Evolutionary conservation across 1,284 basidiomycete genomes (phyloP).

Genomic region (Apiotrichum gracile): DNA sequence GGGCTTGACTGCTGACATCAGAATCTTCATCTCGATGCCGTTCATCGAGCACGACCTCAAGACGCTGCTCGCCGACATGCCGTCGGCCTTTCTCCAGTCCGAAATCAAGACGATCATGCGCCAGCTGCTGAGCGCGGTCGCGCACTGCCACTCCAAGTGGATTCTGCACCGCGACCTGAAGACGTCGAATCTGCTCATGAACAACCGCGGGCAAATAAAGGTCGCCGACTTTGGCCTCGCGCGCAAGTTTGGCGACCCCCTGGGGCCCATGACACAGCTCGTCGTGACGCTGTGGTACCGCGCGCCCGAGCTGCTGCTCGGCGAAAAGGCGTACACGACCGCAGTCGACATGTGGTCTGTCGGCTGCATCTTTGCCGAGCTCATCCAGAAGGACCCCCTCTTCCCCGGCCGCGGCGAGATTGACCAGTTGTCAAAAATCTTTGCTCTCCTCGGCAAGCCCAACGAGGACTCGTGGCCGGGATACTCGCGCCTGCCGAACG

Average conservation of each 20-base stretch:
- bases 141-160: conserved; percentile 91
- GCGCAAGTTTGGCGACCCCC: conserved; percentile 87
- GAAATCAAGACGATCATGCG: conserved; percentile 96
- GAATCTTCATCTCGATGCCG: conserved; percentile 98
- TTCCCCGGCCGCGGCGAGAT: conserved; percentile 95
- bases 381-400: conserved; percentile 85
- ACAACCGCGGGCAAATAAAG: conserved; percentile 96
- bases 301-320: conserved; percentile 91
- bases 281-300: conserved; percentile 99
- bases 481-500: conserved; percentile 67
- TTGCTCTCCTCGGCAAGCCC: conserved; percentile 84
- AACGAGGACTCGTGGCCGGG: conserved; percentile 82
- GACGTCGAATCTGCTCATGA: conserved; percentile 96
- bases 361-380: conserved; percentile 80
- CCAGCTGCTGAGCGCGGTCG: conserved; percentile 88
- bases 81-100: conserved; percentile 87
- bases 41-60: conserved; percentile 99
- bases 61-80: conserved; percentile 86
- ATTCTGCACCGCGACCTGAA: conserved; percentile 97
- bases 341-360: conserved; percentile 53
- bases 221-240: conserved; percentile 98
- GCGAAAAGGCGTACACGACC: conserved; percentile 86
- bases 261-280: conserved; percentile 91
- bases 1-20: conserved; percentile 38
- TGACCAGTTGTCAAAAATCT: conserved; percentile 77